Evolutionary conservation across 2,329 filamentous ascomycete species (phyloP), one percentile per base, ranked within the genome.

Genomic region (Trichoderma semiorbis): DNA sequence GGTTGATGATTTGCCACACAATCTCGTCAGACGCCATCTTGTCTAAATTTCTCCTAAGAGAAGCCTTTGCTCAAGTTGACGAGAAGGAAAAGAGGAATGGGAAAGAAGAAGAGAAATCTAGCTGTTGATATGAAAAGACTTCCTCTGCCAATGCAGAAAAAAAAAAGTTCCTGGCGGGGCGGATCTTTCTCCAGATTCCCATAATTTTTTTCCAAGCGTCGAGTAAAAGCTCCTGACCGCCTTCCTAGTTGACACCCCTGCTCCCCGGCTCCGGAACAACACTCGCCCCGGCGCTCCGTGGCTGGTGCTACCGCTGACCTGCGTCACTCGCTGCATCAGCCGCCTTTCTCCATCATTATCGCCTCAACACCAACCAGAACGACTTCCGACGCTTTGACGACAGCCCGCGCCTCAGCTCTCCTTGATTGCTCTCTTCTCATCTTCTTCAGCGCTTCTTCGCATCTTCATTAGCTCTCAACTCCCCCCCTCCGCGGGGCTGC

Each of bases 1-100:
- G 93, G 83, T 97, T 97, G 76, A 98, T 97, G 72, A 98, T 93
- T 81, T 95, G 91, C 96, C 96, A 99, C 75, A 98, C 92, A 75
- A 98, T 97, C 83, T 98, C 95, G 86, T 98, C 95, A 74, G 94
- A 97, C 72, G 93, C 90, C 93, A 96, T 97, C 71, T 72, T 83
- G 78, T 36, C 24, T 34, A 28, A 62, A 10, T 66, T 57, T 24
- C 39, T 21, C 39, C 11, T 7, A 60, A 53, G 26, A 65, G 32
- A 12, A 55, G 0, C 8, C 26, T 61, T 32, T 8, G 10, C 2
- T 21, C 26, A 61, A 60, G 12, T 32, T 4, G 8, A 24, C 30
- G 16, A 30, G 43, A 24, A 63, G 16, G 34, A 30, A 16, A 18
- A 8, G 50, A 30, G 43, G 36, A 65, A 69, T 24, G 58, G 30